phyloP scores from a whole-genome alignment of 257 asterid genomes.

The Fraxinus anomala region DNA sequence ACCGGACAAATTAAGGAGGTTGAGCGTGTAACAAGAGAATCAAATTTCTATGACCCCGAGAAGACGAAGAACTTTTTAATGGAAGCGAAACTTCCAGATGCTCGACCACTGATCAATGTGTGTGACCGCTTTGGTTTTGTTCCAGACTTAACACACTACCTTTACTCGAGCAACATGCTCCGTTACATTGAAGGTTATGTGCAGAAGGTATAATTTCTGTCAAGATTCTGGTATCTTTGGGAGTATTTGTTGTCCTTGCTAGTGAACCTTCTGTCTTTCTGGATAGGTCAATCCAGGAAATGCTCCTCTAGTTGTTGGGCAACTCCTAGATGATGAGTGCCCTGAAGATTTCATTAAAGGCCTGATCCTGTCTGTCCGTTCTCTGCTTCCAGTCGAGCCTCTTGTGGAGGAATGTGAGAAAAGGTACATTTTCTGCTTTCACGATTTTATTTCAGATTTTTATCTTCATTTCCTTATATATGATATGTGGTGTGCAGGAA shows the following conservation, averaged over 20 bases:
- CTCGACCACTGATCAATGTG: conserved; percentile 93
- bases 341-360: conserved; percentile 99
- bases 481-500: conserved; percentile 60
- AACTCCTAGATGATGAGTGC: conserved; percentile 95
- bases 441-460: conserved; percentile 15
- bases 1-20: conserved; percentile 99
- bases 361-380: conserved; percentile 91
- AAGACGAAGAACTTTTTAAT: conserved; percentile 94
- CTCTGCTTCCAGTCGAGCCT: conserved; percentile 97
- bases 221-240: not conserved
- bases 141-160: conserved; percentile 95
- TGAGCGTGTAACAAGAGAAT: conserved; percentile 98
- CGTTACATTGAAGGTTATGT: conserved; percentile 99
- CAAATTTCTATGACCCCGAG: conserved; percentile 92
- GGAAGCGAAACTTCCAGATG: conserved; percentile 99
- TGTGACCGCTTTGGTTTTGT: conserved; percentile 99
- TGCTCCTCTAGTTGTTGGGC: conserved; percentile 99
- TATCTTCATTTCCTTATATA: conserved; percentile 23
- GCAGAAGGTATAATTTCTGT: conserved; percentile 69
- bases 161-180: conserved; percentile 92
- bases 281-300: conserved; percentile 97
- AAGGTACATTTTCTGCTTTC: conserved; percentile 49
- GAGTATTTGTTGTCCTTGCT: conserved; percentile 14
- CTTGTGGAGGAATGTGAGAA: conserved; percentile 99
- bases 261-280: conserved; percentile 33